These are phyloP conservation scores for Leptodermis oblonga DNA, from an alignment of 257 asterid genomes.

Conservation along the genomic window DNA sequence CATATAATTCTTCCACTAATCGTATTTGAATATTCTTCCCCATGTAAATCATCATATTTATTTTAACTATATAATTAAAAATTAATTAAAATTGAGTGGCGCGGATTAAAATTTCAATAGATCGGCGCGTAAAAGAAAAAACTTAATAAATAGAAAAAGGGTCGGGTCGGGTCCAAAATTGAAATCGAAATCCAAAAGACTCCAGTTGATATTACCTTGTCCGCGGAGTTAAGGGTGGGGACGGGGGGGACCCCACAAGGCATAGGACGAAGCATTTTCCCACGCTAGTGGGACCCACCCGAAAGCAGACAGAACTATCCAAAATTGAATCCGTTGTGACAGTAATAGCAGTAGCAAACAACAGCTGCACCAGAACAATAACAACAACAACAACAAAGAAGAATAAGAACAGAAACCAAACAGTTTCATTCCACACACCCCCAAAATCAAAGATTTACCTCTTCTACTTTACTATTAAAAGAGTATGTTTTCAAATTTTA, in stretches of 20 bases:
- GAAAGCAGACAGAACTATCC: not conserved
- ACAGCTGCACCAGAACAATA: too few species aligned
- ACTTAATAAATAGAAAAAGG: not conserved
- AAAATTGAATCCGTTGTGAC: constrained; percentile 15
- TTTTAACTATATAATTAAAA: not conserved
- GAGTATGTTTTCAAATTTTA: too few species aligned
- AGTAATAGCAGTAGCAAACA: not conserved
- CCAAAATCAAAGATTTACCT: not conserved
- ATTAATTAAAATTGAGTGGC: not conserved
- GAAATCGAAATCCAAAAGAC: too few species aligned
- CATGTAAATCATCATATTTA: too few species aligned
- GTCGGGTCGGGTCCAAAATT: too few species aligned
- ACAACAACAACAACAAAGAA: too few species aligned
- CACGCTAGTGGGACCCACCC: constrained; percentile 58
- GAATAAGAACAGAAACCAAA: not conserved
- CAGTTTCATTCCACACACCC: not conserved
- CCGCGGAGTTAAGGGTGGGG: too few species aligned
- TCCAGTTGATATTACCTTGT: too few species aligned
- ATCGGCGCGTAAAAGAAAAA: not conserved
- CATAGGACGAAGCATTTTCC: constrained; percentile 25
- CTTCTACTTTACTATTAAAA: not conserved
- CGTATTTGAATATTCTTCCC: too few species aligned
- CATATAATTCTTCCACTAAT: too few species aligned
- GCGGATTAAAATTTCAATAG: not conserved
- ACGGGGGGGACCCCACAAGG: not conserved